A percentile compares a stretch with the other conserved stretches of the same genome.
Conservation (phyloP, 1,284 basidiomycete species). For the Sphaerobolus stellatus region DNA sequence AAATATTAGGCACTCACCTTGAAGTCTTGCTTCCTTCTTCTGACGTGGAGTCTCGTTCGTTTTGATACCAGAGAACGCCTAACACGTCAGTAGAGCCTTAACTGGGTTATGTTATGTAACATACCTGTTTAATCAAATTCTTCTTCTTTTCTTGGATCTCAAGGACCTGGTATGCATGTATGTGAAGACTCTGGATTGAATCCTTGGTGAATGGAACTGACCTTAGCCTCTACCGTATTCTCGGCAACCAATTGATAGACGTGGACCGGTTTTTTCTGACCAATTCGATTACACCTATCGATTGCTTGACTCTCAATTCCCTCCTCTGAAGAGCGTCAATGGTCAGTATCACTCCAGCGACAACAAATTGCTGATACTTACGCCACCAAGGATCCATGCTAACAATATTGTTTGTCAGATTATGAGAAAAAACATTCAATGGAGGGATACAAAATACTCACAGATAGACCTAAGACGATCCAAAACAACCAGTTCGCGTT, state of each 20-base stretch:
- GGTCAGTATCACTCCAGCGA: slow-evolving; percentile 3
- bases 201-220: slow-evolving; percentile 22
- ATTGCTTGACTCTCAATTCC: slow-evolving; percentile 90
- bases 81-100: slow-evolving; percentile 7
- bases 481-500: neutral
- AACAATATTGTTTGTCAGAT: slow-evolving; percentile 1
- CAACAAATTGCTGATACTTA: slow-evolving; percentile 38
- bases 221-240: slow-evolving; percentile 83
- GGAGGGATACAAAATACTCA: slow-evolving; percentile 43
- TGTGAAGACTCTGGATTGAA: neutral
- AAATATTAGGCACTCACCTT: no score
- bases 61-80: slow-evolving; percentile 81
- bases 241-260: slow-evolving; percentile 89
- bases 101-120: slow-evolving; percentile 11
- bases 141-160: slow-evolving; percentile 85
- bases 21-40: slow-evolving; percentile 70
- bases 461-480: slow-evolving; percentile 55
- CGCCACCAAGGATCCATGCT: slow-evolving; percentile 80
- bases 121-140: slow-evolving; percentile 64
- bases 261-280: slow-evolving; percentile 76
- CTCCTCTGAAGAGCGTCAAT: slow-evolving; percentile 45
- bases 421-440: neutral
- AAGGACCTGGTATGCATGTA: slow-evolving; percentile 53
- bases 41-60: slow-evolving; percentile 66
- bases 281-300: slow-evolving; percentile 78